Conservation (phyloP, 306 rosid genomes). For the Crataegus laevigata region DNA sequence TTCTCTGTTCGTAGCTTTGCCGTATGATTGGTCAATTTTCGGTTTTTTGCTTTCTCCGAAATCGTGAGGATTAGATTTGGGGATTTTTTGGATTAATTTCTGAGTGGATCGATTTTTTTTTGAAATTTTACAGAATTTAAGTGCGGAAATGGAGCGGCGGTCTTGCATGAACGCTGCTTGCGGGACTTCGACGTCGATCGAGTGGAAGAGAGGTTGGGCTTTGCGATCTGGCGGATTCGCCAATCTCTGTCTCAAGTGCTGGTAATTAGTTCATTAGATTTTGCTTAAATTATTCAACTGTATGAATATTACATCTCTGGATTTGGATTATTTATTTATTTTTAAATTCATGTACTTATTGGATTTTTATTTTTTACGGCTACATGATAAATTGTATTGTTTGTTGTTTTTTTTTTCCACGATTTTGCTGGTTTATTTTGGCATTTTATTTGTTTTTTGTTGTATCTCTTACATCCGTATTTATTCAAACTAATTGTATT, state of each 20-base stretch:
- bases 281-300: conserved; percentile 6
- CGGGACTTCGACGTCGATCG: conserved; percentile 47
- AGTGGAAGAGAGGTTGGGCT: conserved; percentile 90
- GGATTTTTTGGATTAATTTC: conserved; percentile 16
- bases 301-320: conserved; percentile 11
- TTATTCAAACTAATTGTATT: not conserved
- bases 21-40: conserved; percentile 4
- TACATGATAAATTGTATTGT: not conserved
- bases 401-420: not conserved
- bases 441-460: not conserved
- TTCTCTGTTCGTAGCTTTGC: conserved; percentile 4
- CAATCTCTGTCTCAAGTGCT: conserved; percentile 86
- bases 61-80: conserved; percentile 24
- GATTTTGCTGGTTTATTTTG: not conserved
- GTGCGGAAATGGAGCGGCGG: conserved; percentile 52
- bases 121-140: conserved; percentile 25
- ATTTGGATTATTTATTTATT: conserved; percentile 2
- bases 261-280: conserved; percentile 35
- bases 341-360: not conserved
- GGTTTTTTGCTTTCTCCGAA: not conserved
- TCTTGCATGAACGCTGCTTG: conserved; percentile 74
- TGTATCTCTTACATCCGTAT: not conserved
- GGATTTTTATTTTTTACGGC: not conserved
- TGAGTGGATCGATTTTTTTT: conserved; percentile 10
- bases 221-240: conserved; percentile 93